These are phyloP conservation scores for Cystoderma amianthinum DNA, from an alignment of 768 basidiomycete species.

Conservation along the genomic window DNA sequence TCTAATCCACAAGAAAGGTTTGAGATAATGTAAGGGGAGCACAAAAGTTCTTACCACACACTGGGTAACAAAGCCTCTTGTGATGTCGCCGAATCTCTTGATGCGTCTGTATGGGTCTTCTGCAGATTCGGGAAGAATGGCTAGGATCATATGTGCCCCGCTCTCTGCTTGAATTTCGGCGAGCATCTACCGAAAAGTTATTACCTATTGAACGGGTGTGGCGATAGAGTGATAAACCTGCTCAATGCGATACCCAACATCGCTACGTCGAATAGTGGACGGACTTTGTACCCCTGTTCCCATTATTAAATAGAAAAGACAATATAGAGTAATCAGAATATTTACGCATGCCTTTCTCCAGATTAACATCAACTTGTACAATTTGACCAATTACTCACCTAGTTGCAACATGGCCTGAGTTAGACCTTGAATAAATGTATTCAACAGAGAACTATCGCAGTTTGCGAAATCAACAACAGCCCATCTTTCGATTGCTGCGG, in stretches of 20 bases:
- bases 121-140: conserved; percentile 21
- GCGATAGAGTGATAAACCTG: conserved; percentile 4
- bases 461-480: conserved; percentile 18
- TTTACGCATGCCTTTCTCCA: background rate
- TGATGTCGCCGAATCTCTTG: conserved; percentile 32
- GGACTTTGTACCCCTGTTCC: background rate
- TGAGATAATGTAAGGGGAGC: background rate
- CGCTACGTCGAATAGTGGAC: background rate
- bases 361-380: background rate
- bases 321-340: no score
- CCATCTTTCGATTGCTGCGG: conserved; percentile 12
- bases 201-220: background rate
- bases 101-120: conserved; percentile 17
- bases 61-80: conserved; percentile 53
- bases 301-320: no score
- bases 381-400: conserved; percentile 11
- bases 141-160: conserved; percentile 15
- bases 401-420: conserved; percentile 13
- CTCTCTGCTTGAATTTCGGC: conserved; percentile 1
- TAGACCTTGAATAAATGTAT: conserved; percentile 13
- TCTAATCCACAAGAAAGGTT: conserved; percentile 12
- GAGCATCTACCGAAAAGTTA: conserved; percentile 8
- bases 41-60: conserved; percentile 51
- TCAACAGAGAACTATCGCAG: conserved; percentile 6
- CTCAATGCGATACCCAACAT: conserved; percentile 1